These are phyloP conservation scores for Calocybe cyanea DNA, from an alignment of 768 basidiomycete genomes.

Conservation along the genomic window DNA sequence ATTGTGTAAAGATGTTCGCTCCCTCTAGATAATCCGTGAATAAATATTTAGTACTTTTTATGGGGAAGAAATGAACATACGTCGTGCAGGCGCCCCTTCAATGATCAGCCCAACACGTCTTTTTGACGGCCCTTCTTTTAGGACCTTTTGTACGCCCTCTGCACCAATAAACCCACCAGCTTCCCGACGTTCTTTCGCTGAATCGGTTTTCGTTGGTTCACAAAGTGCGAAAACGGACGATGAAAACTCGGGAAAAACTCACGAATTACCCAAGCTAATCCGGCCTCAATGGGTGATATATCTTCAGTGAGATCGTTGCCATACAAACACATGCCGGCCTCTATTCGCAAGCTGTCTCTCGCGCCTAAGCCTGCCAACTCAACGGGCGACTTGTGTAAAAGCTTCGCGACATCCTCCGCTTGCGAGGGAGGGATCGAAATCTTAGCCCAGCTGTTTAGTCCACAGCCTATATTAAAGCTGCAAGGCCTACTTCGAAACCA, in stretches of 20 bases:
- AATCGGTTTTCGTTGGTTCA: not conserved
- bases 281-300: conserved; percentile 87
- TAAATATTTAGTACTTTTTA: not conserved
- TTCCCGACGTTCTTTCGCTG: conserved; percentile 81
- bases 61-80: conserved; percentile 40
- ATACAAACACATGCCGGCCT: conserved; percentile 96
- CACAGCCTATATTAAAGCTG: not conserved
- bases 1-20: conserved; percentile 63
- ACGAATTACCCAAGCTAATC: conserved; percentile 92
- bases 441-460: conserved; percentile 30
- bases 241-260: conserved; percentile 20
- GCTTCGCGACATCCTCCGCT: conserved; percentile 66
- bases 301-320: conserved; percentile 90
- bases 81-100: conserved; percentile 81
- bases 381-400: conserved; percentile 62
- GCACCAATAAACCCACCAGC: conserved; percentile 76
- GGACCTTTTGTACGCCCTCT: conserved; percentile 63
- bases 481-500: conserved; percentile 77
- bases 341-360: conserved; percentile 88
- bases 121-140: conserved; percentile 75
- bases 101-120: conserved; percentile 81
- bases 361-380: conserved; percentile 89
- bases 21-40: conserved; percentile 50
- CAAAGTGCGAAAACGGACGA: no score
- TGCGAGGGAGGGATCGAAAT: conserved; percentile 85